Conservation (phyloP, 352 stramenopile genomes). For the Phytophthora vignae region DNA sequence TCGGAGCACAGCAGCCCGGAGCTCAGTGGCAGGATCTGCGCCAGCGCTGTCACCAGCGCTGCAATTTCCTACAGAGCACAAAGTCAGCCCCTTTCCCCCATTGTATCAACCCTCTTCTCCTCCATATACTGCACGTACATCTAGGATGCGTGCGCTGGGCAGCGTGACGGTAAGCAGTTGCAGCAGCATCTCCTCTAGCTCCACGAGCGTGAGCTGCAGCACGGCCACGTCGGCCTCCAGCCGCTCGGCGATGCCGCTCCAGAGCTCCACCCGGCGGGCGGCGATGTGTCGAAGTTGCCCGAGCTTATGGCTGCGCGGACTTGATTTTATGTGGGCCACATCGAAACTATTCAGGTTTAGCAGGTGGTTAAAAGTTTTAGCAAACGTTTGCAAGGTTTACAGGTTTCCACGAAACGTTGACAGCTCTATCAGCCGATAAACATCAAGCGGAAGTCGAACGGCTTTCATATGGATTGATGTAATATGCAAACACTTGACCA, state of each 20-base stretch:
- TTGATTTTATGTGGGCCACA: no score
- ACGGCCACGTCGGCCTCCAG: conserved; percentile 65
- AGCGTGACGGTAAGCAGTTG: conserved; percentile 66
- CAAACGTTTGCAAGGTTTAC: no score
- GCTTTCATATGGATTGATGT: no score
- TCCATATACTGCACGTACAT: conserved; percentile 31
- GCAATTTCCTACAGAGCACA: conserved; percentile 55
- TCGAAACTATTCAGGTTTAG: no score
- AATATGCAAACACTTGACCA: no score
- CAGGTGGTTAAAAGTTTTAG: no score
- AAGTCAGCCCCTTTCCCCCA: neutral
- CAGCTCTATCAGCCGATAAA: no score
- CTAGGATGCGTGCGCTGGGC: conserved; percentile 54
- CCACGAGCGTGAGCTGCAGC: conserved; percentile 73
- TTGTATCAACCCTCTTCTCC: no score
- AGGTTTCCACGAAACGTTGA: no score
- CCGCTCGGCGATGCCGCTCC: conserved; percentile 57
- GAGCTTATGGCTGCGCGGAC: no score
- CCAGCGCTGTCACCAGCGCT: conserved; percentile 63
- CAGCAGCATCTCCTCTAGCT: conserved; percentile 84
- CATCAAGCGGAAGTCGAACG: no score
- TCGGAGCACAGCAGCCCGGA: conserved; percentile 83
- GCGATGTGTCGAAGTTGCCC: conserved; percentile 19
- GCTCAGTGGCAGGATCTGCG: conserved; percentile 67
- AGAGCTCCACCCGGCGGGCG: conserved; percentile 59